These are phyloP conservation scores for Kwoniella heveanensis DNA, from an alignment of 768 basidiomycete genomes.

Conservation along the genomic window DNA sequence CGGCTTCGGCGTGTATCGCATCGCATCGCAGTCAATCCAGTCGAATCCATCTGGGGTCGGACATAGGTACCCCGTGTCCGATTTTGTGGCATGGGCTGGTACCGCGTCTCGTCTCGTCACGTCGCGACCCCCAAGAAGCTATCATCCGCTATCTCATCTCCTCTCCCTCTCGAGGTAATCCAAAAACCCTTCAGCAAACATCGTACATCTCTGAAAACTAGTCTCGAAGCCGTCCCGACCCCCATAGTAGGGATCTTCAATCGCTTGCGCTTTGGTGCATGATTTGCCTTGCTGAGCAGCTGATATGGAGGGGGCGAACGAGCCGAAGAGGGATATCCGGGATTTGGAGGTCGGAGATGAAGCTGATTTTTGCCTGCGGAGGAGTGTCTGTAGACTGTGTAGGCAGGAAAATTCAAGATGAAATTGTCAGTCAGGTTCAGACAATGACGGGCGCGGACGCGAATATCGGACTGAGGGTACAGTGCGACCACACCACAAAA, in stretches of 20 bases:
- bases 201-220: constrained; percentile 74
- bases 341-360: constrained; percentile 32
- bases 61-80: too few species aligned
- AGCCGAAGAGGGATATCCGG: constrained; percentile 48
- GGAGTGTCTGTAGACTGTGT: constrained; percentile 49
- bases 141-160: too few species aligned
- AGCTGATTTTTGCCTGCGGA: constrained; percentile 32
- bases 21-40: too few species aligned
- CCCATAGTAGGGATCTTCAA: constrained; percentile 80
- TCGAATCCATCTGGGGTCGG: too few species aligned
- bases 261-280: constrained; percentile 63
- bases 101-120: too few species aligned
- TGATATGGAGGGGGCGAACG: constrained; percentile 37
- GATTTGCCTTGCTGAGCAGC: constrained; percentile 52
- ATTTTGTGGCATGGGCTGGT: too few species aligned
- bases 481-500: too few species aligned
- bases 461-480: too few species aligned
- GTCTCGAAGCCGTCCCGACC: constrained; percentile 71
- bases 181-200: constrained; percentile 75
- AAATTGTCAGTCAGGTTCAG: background rate
- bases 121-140: too few species aligned
- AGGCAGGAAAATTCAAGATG: too few species aligned
- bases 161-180: constrained; percentile 59
- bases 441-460: background rate
- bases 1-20: too few species aligned